Evolutionary conservation across 2,329 filamentous ascomycete genomes (phyloP).

Genomic region (Colletotrichum scovillei): DNA sequence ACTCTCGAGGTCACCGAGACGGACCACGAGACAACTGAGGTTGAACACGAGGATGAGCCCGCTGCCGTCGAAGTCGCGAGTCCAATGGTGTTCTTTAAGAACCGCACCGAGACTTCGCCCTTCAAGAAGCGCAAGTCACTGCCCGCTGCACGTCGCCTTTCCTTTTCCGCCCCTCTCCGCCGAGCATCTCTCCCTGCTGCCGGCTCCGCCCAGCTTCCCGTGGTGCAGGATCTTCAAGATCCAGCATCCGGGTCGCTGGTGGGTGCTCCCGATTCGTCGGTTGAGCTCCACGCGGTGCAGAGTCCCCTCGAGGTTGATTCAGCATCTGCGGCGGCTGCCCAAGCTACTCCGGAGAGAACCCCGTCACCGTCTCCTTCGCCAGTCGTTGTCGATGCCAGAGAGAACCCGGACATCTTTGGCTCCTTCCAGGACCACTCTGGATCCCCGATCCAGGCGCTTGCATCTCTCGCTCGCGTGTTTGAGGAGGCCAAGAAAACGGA

Average conservation of each 20-base stretch:
- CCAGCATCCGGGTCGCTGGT: constrained; percentile 26
- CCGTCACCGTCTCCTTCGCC: constrained; percentile 12
- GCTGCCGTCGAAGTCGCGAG: not conserved
- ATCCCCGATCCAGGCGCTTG: constrained; percentile 12
- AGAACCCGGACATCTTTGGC: constrained; percentile 33
- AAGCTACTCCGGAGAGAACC: not conserved
- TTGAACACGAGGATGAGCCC: not conserved
- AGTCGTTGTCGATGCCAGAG: constrained; percentile 23
- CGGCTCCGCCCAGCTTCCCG: constrained; percentile 13
- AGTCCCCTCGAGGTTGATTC: constrained; percentile 15
- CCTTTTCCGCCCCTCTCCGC: constrained; percentile 19
- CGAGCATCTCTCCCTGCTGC: constrained; percentile 19
- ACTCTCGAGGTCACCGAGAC: not conserved
- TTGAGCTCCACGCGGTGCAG: constrained; percentile 32
- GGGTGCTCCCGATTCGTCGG: constrained; percentile 26
- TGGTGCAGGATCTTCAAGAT: constrained; percentile 28
- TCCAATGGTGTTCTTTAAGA: constrained; percentile 23
- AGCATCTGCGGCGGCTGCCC: constrained; percentile 15
- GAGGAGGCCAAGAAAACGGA: constrained; percentile 11
- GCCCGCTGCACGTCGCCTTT: not conserved
- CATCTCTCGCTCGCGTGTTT: constrained; percentile 15
- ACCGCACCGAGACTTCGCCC: constrained; percentile 21
- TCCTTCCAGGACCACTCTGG: constrained; percentile 19
- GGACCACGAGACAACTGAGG: not conserved
- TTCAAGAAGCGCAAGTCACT: constrained; percentile 30